Evolutionary conservation across 257 asterid species (phyloP), one percentile per base, ranked within the genome.

Genomic region (Nicotiana tabacum): DNA sequence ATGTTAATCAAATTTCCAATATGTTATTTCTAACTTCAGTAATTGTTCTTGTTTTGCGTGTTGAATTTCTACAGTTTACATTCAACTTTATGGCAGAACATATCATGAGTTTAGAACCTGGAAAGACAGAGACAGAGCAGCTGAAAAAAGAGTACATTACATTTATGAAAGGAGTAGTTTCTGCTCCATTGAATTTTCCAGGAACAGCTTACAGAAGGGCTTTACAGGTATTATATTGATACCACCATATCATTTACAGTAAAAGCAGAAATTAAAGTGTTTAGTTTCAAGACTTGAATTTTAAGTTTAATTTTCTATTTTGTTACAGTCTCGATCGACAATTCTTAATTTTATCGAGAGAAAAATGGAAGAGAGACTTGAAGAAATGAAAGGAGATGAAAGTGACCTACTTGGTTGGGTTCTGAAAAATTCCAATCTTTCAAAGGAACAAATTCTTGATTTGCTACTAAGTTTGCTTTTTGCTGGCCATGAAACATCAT

Each of bases 201-300:
- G 99, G 99, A 76, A 94, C 99, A n/a, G 94, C 98, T 0, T 95
- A 95, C 83, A 77, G 99, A 74, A 94, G 74, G 68, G 99, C 99
- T 33, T 86, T 95, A 18, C 84, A 87, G 96, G 98, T 93, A 70
- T 27, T 1, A 48, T 6, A 43, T 18, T 11, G 1, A 10, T 1
- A 29, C n/a, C 15, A 13, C 0, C 35, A 46, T 3, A 13, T 29
- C 64, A 48, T 48, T 46, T 72, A 13, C 16, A 68, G 39, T 66
- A 70, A 46, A 72, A 72, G 8, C 10, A 65, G 15, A 2, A 43
- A 8, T 43, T 43, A 43, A 6, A 57, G 35, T 21, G 66, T 61
- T 17, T 58, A 2, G 6, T 57, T 17, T 57, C 56, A n/a, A n/a
- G 57, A 10, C 35, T 29, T 72, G 33, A 48, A 48, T 72, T 61